Percentiles rank a stretch among this genome's conserved stretches.
Conservation (phyloP, 306 rosid species). For the Glycine tomentella region DNA sequence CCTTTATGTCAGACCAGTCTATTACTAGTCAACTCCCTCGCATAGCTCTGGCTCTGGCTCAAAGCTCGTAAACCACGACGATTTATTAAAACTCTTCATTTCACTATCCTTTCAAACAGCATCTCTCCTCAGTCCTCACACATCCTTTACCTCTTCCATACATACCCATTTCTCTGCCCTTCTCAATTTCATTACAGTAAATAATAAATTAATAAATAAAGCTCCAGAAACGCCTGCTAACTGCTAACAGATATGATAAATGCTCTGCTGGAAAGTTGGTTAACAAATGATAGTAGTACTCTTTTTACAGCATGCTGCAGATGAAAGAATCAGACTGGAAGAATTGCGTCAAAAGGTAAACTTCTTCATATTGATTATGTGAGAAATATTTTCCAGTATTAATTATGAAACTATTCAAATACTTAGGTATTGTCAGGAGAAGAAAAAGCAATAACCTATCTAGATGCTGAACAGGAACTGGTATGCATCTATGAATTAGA, state of each 20-base stretch:
- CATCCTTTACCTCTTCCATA: background rate
- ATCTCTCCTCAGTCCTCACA: background rate
- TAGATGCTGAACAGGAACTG: conserved; percentile 82
- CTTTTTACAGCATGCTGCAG: conserved; percentile 88
- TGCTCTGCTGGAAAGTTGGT: background rate
- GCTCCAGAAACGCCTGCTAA: conserved; percentile 2
- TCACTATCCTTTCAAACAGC: background rate
- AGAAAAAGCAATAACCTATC: conserved; percentile 69
- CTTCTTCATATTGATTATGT: conserved; percentile 35
- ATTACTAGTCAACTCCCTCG: too few relatives aligned
- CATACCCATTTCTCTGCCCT: conserved; percentile 5
- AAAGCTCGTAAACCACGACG: background rate
- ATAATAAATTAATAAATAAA: background rate
- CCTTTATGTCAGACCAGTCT: background rate
- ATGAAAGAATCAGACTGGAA: conserved; percentile 92
- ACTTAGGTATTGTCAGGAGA: conserved; percentile 84
- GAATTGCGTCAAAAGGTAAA: conserved; percentile 88
- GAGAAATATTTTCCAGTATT: conserved; percentile 32
- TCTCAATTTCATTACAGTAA: background rate
- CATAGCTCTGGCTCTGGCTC: too few relatives aligned
- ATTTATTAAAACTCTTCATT: background rate
- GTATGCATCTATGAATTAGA: conserved; percentile 59
- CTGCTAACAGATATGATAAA: background rate
- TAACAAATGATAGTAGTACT: conserved; percentile 42
- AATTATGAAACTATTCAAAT: conserved; percentile 47